These are phyloP conservation scores for Helianthus tuberosus DNA, from an alignment of 129 eudicot species.

Conservation along the genomic window DNA sequence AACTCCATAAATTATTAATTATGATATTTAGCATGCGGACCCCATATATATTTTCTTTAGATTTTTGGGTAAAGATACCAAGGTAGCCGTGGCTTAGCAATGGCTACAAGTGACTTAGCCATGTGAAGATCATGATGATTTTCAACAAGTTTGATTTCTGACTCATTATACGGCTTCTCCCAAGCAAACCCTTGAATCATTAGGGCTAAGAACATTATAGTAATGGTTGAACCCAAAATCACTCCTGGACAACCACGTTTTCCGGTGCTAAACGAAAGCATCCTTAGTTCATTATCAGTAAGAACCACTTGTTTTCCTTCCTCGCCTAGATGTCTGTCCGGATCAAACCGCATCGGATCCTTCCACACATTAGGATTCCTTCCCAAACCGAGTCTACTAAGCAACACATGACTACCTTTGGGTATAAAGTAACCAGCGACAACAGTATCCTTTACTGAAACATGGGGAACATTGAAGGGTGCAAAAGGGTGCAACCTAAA, in stretches of 20 bases:
- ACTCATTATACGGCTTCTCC: not conserved
- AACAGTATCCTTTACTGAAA: not conserved
- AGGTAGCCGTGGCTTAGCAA: not conserved
- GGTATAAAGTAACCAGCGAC: conserved; percentile 1
- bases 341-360: not conserved
- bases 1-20: too few relatives aligned
- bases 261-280: conserved; percentile 4
- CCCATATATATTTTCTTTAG: not conserved
- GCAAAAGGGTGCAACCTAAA: too few relatives aligned
- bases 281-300: not conserved
- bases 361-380: too few relatives aligned
- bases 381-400: too few relatives aligned
- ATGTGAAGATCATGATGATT: not conserved
- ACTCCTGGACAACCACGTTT: not conserved
- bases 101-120: not conserved
- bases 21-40: too few relatives aligned
- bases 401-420: not conserved
- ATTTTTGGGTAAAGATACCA: not conserved
- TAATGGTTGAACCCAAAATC: not conserved
- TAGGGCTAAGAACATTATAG: not conserved
- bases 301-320: conserved; percentile 1
- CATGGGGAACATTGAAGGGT: conserved; percentile 30
- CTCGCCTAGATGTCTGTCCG: not conserved
- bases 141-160: not conserved
- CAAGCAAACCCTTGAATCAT: not conserved